Evolutionary conservation across 2,329 filamentous ascomycete species (phyloP), one percentile per base, ranked within the genome.

Genomic region (Phoma sp.): DNA sequence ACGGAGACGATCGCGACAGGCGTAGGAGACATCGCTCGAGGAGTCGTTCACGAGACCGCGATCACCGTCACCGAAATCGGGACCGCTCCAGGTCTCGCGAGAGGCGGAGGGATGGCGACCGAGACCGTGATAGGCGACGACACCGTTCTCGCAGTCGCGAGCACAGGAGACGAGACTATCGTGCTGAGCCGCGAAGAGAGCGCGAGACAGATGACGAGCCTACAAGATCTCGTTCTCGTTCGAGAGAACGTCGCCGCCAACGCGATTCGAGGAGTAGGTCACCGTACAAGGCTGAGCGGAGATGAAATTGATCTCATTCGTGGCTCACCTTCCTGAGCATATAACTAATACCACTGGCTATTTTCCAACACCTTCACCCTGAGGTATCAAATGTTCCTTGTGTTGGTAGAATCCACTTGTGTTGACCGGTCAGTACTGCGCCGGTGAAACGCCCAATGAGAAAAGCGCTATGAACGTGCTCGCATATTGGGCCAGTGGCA

Each of bases 71-170:
- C 38, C 68, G 64, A 56, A 61, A 67, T 18, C 56, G 62, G 4
- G 59, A 72, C 36, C 64, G 68, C 7, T 72, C 70, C 29, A 55
- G 67, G 37, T 73, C 70, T 24, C 62, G 62, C 22, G 70, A 71
- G 14, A 62, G 61, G 40, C 55, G 60, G 32, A 64, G 65, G 24
- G 62, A 69, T 5, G 62, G 66, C 47, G 65, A 67, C 2, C 42
- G 47, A 41, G 67, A 69, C 14, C 58, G 61, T 14, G 72, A 75
- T 29, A 69, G 69, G 50, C 60, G 58, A 7, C 59, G 67, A 13
- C 71, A 70, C 13, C 66, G 69, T 42, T 72, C 67, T 50, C 68
- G 62, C 14, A 66, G 69, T 29, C 63, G 64, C 25, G 68, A 71
- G 18, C 62, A 65, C 24, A 58, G 51, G 39, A 59, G 62, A 46